phyloP scores from a whole-genome alignment of 2,329 filamentous ascomycete species.

The Fusarium siculi region DNA sequence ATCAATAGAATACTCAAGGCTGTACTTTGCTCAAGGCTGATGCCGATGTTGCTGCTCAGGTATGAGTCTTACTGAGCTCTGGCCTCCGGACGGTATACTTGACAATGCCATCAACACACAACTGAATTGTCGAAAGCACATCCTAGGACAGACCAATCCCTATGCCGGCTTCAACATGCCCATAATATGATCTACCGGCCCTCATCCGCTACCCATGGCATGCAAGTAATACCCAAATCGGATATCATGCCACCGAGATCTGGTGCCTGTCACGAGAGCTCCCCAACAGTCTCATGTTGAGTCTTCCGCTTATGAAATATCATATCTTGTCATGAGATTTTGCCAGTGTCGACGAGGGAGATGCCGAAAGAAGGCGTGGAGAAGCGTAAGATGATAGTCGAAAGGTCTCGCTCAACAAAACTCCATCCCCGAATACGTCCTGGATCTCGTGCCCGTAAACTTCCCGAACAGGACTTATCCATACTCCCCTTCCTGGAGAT shows the following conservation, averaged over 20 bases:
- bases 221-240: not conserved
- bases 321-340: not conserved
- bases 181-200: not conserved
- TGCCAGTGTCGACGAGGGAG: not conserved
- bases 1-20: not conserved
- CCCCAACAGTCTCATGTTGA: not conserved
- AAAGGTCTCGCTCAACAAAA: not conserved
- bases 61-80: not conserved
- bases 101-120: not conserved
- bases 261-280: constrained; percentile 8
- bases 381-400: constrained; percentile 7
- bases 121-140: not conserved
- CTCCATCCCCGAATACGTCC: not conserved
- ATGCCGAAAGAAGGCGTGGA: not conserved
- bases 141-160: not conserved
- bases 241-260: constrained; percentile 1
- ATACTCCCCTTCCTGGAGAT: not conserved
- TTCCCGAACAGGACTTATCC: not conserved
- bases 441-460: not conserved
- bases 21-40: not conserved
- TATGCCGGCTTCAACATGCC: not conserved
- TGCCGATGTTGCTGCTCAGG: not conserved
- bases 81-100: too few species aligned
- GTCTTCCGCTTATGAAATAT: not conserved
- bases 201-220: not conserved